Base-by-base conservation (phyloP, 2,329 filamentous ascomycete species). In the Botryotinia narcissicola region DNA sequence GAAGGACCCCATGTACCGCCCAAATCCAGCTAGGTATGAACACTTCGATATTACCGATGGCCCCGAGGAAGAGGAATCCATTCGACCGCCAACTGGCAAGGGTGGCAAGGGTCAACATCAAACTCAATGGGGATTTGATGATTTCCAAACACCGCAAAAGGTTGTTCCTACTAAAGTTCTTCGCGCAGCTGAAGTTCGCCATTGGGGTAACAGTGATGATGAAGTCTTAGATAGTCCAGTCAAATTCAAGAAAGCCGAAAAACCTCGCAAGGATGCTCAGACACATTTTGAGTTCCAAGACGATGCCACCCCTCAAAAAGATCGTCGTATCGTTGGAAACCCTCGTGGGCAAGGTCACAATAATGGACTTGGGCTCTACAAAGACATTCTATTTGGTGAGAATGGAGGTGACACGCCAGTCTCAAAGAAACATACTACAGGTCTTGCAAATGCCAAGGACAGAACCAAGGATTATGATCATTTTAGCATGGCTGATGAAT, bases 81-180 rank as follows among this genome's bases (percentile, higher is more conserved):
- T 35, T 71, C 78, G 75, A 75, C 67, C 72, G 14, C 18, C 48
- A 25, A 71, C 25, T 57, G 62, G 76, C 22, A 78, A 81, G 60
- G 78, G 79, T 46, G 72, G 74, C 35, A 82, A 86, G 71, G 85
- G 86, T 72, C 93, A 92, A 84, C 91, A 93, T 80, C 85, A 87
- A 74, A 90, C 90, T 76, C 91, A 93, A 75, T 98, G 95, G 94
- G 90, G 90, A 67, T 98, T 98, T 82, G 89, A 93, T 75, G 94
- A 97, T 83, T 97, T 97, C 79, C 85, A 85, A 25, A 97, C 95
- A 0, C 95, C 95, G 0, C 88, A 91, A 76, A 97, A 97, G 86
- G 77, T 83, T 40, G 85, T 89, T 66, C 86, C 87, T 7, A 84
- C 86, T 63, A 92, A 91, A 82, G 81, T 87, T 35, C 80, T 86